These are phyloP conservation scores for Nevesoporus exiguus DNA, from an alignment of 768 basidiomycete species.

Conservation along the genomic window DNA sequence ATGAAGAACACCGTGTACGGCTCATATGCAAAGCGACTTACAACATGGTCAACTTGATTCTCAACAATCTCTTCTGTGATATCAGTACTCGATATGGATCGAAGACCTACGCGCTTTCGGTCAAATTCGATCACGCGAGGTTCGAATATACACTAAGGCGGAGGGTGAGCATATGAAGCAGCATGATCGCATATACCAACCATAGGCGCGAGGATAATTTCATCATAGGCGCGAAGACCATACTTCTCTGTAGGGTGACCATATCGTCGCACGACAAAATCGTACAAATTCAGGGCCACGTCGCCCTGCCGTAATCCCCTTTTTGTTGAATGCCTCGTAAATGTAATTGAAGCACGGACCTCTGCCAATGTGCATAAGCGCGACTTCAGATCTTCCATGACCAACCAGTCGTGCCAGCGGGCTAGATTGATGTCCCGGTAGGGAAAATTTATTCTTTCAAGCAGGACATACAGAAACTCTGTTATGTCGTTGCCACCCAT, in stretches of 20 bases:
- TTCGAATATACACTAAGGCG: conserved; percentile 79
- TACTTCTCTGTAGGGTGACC: conserved; percentile 81
- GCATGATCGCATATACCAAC: conserved; percentile 41
- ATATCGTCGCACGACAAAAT: conserved; percentile 81
- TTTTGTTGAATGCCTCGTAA: conserved; percentile 2
- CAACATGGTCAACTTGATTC: conserved; percentile 50
- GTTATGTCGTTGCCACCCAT: conserved; percentile 97
- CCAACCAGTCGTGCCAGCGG: conserved; percentile 79
- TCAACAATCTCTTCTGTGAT: conserved; percentile 76
- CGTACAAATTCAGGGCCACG: conserved; percentile 86
- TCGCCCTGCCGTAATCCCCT: conserved; percentile 56
- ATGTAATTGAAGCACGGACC: conserved; percentile 43
- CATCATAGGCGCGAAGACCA: conserved; percentile 88
- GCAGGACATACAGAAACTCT: conserved; percentile 75
- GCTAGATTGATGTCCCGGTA: conserved; percentile 80
- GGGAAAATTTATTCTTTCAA: conserved; percentile 81
- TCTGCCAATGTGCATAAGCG: conserved; percentile 83
- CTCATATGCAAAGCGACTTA: conserved; percentile 26
- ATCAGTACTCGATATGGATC: conserved; percentile 48
- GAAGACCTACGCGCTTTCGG: conserved; percentile 55
- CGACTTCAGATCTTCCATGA: conserved; percentile 89
- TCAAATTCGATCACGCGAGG: conserved; percentile 91
- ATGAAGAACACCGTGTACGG: conserved; percentile 3
- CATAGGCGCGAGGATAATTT: conserved; percentile 92
- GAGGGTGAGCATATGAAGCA: not conserved